Conservation (phyloP, 208 protist genomes). For the Histomonas meleagridis region DNA sequence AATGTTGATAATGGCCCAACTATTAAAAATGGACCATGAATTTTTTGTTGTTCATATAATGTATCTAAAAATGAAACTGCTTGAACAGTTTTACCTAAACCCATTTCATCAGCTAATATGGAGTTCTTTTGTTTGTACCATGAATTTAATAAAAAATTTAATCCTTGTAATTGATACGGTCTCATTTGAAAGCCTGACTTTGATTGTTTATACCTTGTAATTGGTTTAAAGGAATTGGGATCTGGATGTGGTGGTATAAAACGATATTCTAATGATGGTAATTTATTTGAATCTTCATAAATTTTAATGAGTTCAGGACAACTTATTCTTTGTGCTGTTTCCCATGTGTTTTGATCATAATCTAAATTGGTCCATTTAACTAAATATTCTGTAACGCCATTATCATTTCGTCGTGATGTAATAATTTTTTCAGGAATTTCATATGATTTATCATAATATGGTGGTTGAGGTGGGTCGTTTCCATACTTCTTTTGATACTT, state of each 20-base stretch:
- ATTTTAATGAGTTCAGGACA: background rate
- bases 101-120: conserved; percentile 98
- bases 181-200: background rate
- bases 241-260: background rate
- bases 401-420: background rate
- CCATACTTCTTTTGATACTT: background rate
- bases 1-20: conserved; percentile 53
- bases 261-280: background rate
- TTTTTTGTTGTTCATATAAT: background rate
- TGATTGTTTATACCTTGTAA: background rate
- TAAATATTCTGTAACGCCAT: conserved; percentile 46
- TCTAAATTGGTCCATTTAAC: conserved; percentile 56
- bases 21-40: conserved; percentile 48
- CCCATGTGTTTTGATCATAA: conserved; percentile 58
- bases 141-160: conserved; percentile 89
- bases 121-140: conserved; percentile 85
- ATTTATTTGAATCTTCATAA: background rate
- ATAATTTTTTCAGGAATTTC: conserved; percentile 24
- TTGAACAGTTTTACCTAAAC: conserved; percentile 63
- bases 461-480: background rate
- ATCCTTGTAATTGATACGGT: conserved; percentile 85
- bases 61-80: background rate
- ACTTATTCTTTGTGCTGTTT: conserved; percentile 18
- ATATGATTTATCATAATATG: background rate
- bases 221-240: background rate